Base-by-base conservation (phyloP, 768 basidiomycete genomes). In the Phylloporus scabripes region DNA sequence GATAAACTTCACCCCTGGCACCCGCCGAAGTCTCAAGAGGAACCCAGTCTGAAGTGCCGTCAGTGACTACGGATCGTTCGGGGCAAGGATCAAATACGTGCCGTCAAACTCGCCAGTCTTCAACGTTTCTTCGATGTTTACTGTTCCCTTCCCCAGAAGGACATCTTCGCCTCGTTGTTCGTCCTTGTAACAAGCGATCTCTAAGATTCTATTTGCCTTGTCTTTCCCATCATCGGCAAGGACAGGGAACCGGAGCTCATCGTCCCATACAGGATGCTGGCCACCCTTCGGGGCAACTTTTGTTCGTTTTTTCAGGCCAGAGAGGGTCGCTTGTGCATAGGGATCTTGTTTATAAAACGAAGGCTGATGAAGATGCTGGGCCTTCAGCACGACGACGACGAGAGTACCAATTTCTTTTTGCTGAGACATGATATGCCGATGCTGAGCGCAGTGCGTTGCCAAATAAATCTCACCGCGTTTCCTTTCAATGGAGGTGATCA, bases 241-340 rank as follows among this genome's bases (percentile, higher is more conserved):
- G 41, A 97, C 74, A 5, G 83, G 77, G 64, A 92, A 83, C 37
- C 91, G 80, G 45, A 94, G 66, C 66, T 96, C 92, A 29, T 82
- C 82, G 62, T 96, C 93, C 92, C 93, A 97, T 51, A 84, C 80
- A 2, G 94, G 94, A 66, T 90, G 87, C 62, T 97, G 94, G 0
- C 94, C 94, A 2, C 93, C 93, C 62, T 85, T 91, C 56, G 82
- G 74, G 59, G 91, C 86, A 51, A 83, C 76, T 46, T 78, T 73
- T 0, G 91, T 92, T 49, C 78, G 78, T 60, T 87, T 81, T 45
- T 77, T 82, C 15, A 71, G 71, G 33, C 82, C 81, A 65, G 72
- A 68, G 50, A 93, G 68, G 2, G 73, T 70, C 6, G 81, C 73
- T 54, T 85, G 77, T 3, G 83, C 84, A 63, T 83, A 95, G 1